Evolutionary conservation across 352 stramenopile genomes (phyloP).

Genomic region (Globisporangium spiculum): DNA sequence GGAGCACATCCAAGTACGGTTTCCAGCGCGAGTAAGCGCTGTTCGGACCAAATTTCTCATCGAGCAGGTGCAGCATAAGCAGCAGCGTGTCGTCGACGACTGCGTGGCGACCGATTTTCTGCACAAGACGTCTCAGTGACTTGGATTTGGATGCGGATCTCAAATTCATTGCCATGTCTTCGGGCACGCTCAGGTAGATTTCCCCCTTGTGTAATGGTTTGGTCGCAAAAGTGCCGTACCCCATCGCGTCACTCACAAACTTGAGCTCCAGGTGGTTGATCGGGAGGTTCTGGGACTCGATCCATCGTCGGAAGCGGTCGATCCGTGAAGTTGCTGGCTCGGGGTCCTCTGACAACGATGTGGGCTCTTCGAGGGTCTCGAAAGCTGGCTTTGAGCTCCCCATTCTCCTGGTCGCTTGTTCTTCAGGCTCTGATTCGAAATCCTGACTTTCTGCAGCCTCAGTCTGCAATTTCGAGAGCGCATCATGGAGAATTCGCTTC

Average conservation of each 20-base stretch:
- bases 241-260: constrained; percentile 45
- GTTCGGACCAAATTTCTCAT: constrained; percentile 72
- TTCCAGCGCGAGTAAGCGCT: constrained; percentile 51
- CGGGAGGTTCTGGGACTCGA: constrained; percentile 30
- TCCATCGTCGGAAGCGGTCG: constrained; percentile 44
- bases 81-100: constrained; percentile 45
- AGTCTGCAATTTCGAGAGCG: constrained; percentile 16
- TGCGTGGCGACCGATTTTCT: constrained; percentile 13
- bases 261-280: constrained; percentile 56
- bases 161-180: constrained; percentile 63
- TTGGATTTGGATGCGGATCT: constrained; percentile 47
- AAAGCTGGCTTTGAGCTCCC: background rate
- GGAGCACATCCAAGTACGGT: constrained; percentile 87
- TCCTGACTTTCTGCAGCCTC: background rate
- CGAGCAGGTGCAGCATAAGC: constrained; percentile 77
- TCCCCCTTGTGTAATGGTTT: constrained; percentile 52
- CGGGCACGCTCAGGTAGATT: constrained; percentile 80
- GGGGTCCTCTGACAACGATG: background rate
- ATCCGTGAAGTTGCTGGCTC: constrained; percentile 16
- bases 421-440: background rate
- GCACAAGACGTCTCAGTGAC: constrained; percentile 36
- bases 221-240: constrained; percentile 65
- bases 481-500: constrained; percentile 46
- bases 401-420: background rate
- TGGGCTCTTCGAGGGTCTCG: background rate